Conservation (phyloP, 73 alveolate species). For the Paramecium sexaurelia region DNA sequence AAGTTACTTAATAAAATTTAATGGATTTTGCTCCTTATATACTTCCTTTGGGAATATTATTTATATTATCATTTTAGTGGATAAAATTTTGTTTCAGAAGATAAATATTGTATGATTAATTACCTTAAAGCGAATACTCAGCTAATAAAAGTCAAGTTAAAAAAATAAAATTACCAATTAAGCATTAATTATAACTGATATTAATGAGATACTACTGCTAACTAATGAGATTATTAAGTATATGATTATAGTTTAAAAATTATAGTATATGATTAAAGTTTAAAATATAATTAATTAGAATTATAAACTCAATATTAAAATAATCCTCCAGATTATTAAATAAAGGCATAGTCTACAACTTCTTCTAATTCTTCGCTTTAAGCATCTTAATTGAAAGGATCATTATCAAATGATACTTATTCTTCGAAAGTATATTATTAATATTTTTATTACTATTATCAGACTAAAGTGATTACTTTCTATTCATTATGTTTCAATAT, state of each 20-base stretch:
- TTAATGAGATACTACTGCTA: neutral
- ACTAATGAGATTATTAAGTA: neutral
- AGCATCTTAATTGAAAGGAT: slow-evolving; percentile 37
- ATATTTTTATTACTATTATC: neutral
- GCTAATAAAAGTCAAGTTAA: neutral
- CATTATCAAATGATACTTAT: neutral
- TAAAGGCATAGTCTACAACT: neutral
- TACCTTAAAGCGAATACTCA: neutral
- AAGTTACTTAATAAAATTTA: neutral
- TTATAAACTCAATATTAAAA: slow-evolving; percentile 5
- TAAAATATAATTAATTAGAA: neutral
- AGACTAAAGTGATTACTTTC: neutral
- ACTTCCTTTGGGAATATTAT: neutral
- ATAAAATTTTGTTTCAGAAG: neutral
- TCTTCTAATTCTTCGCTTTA: slow-evolving; percentile 33
- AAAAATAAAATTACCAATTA: neutral
- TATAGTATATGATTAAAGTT: neutral
- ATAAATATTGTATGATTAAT: neutral
- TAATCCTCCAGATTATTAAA: neutral
- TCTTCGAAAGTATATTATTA: neutral
- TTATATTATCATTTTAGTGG: neutral
- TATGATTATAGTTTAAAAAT: neutral
- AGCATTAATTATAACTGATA: neutral
- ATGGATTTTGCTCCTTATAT: neutral
- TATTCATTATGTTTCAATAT: neutral